Percentiles rank a stretch among this genome's conserved stretches.
phyloP scores from a whole-genome alignment of 2,329 filamentous ascomycete species.

The Delphinella strobiligena region DNA sequence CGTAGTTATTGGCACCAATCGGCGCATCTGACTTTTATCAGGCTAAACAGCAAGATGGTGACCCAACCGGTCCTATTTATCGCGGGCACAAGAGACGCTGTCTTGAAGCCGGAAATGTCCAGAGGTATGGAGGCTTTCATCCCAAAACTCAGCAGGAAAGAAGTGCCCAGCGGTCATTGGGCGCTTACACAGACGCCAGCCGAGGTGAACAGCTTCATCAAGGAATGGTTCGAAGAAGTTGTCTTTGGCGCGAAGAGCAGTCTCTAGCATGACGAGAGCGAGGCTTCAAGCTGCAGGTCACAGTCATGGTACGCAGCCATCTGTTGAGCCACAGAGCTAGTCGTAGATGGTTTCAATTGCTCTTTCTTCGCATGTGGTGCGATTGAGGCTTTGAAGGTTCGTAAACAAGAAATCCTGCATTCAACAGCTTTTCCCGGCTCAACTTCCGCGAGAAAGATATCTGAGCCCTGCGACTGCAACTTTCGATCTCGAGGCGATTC shows the following conservation, averaged over 20 bases:
- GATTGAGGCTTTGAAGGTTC: too few relatives aligned
- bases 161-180: constrained; percentile 71
- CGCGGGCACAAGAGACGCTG: constrained; percentile 55
- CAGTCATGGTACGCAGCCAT: too few relatives aligned
- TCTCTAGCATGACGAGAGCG: constrained; percentile 35
- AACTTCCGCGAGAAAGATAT: too few relatives aligned
- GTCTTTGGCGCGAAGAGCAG: constrained; percentile 35
- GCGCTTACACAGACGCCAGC: constrained; percentile 61
- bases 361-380: too few relatives aligned
- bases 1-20: not conserved
- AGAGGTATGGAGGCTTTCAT: constrained; percentile 58
- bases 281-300: too few relatives aligned
- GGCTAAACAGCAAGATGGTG: constrained; percentile 31
- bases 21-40: constrained; percentile 1
- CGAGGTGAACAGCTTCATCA: constrained; percentile 58
- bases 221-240: constrained; percentile 52
- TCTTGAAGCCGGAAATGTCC: constrained; percentile 61
- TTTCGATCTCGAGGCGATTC: too few relatives aligned
- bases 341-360: too few relatives aligned
- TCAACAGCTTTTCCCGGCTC: too few relatives aligned
- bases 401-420: too few relatives aligned
- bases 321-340: too few relatives aligned
- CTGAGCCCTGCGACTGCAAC: too few relatives aligned
- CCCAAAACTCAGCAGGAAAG: constrained; percentile 49
- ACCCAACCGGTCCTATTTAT: constrained; percentile 57